Evolutionary conservation across 169 alveolate genomes (phyloP).

Genomic region (Amoebophrya sp.): DNA sequence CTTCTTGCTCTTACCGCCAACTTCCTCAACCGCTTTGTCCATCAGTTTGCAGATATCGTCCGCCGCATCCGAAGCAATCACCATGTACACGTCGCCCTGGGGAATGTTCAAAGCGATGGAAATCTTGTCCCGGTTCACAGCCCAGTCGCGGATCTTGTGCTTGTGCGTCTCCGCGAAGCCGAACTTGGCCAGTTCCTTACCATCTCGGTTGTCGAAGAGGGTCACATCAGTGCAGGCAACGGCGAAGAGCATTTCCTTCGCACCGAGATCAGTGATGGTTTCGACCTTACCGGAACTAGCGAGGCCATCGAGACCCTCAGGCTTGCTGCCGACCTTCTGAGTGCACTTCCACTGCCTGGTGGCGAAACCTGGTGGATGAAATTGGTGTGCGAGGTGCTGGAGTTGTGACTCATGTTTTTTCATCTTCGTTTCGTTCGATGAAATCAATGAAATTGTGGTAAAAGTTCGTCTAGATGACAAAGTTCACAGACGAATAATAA

Average conservation of each 20-base stretch:
- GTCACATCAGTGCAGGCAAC: background rate
- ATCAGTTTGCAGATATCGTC: background rate
- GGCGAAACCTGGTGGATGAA: no score
- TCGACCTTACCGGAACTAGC: background rate
- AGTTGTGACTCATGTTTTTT: no score
- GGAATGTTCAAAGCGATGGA: background rate
- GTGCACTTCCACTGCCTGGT: background rate
- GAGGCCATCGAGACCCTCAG: background rate
- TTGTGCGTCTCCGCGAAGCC: conserved; percentile 6
- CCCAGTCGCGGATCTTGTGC: background rate
- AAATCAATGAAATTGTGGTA: no score
- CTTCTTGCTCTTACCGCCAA: background rate
- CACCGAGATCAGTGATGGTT: conserved; percentile 5
- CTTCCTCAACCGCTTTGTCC: background rate
- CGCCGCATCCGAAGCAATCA: background rate
- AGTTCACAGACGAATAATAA: no score
- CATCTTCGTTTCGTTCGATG: no score
- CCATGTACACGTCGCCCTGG: conserved; percentile 20
- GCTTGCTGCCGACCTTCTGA: conserved; percentile 14
- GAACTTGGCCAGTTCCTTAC: background rate
- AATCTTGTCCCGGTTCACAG: background rate
- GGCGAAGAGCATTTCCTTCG: background rate
- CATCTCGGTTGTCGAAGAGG: background rate
- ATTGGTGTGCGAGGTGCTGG: no score
- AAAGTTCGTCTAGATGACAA: no score